phyloP scores from a whole-genome alignment of 805 yeast species.

The Yamadazyma philogaea region DNA sequence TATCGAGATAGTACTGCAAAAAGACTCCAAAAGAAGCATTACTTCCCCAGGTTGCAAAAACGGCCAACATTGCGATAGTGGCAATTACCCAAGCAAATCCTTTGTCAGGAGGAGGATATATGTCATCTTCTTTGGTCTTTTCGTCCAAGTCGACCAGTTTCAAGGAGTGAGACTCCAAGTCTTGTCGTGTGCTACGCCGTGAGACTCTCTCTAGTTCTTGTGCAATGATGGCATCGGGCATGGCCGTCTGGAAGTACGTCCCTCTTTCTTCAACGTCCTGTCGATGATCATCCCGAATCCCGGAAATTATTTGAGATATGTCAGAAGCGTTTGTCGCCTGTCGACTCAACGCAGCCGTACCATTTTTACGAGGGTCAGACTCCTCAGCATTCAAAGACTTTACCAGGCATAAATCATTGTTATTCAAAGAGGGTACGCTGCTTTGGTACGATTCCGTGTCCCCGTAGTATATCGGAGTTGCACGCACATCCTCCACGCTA shows the following conservation, averaged over 20 bases:
- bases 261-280: constrained; percentile 17
- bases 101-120: constrained; percentile 35
- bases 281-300: constrained; percentile 21
- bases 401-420: background rate
- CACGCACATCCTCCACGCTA: background rate
- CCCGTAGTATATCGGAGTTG: background rate
- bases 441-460: background rate
- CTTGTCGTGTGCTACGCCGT: constrained; percentile 9
- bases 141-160: background rate
- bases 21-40: constrained; percentile 59
- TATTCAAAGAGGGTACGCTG: no score
- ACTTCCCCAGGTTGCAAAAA: constrained; percentile 55
- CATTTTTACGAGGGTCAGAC: background rate
- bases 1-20: constrained; percentile 46
- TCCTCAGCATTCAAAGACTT: background rate
- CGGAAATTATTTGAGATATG: constrained; percentile 10
- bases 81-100: constrained; percentile 55
- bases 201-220: constrained; percentile 18
- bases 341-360: background rate
- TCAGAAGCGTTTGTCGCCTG: constrained; percentile 5
- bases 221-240: constrained; percentile 17
- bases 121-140: background rate
- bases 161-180: constrained; percentile 2
- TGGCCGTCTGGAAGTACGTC: constrained; percentile 13
- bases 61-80: constrained; percentile 44